Evolutionary conservation across 768 basidiomycete species (phyloP), one percentile per base, ranked within the genome.

Genomic region (Boletus pseudopeckii): DNA sequence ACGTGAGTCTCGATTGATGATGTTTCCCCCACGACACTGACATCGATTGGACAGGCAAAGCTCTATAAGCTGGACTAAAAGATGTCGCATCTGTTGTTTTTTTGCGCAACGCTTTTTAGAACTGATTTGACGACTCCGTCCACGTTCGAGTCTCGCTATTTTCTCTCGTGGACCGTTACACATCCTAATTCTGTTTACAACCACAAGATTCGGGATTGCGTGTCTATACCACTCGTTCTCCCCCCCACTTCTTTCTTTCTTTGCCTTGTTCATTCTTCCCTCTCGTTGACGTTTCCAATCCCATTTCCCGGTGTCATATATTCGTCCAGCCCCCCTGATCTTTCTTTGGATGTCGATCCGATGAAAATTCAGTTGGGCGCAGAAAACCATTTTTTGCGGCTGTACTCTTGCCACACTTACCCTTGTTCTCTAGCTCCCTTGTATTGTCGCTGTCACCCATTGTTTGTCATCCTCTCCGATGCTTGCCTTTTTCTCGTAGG

Each of bases 201-300:
- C 52, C 33, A 42, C 55, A 34, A 30, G 46, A 47, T 58, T 45
- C 50, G 36, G 48, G 48, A 56, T 42, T 30, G 17, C 38, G 46
- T 50, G 46, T 54, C 22, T 43, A 67, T 62, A 64, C 57, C 63
- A 41, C 20, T 44, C 47, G 11, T 41, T 43, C 9, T 48, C 20
- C 36, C n/a, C 13, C 14, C 13, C n/a, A n/a, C n/a, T n/a, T n/a
- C n/a, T n/a, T n/a, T n/a, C 11, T 5, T 22, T n/a, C 30, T 26
- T 26, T 26, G 6, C 24, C 17, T 17, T 20, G 28, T 24, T 26
- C 10, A 13, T 22, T 38, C 33, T 43, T 38, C 9, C 22, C 28
- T n/a, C 7, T 11, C 24, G 7, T 40, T 20, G 26, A 32, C 15
- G 0, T 15, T 32, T 32, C 28, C 28, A 9, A 6, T 10, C 30